Base-by-base conservation (phyloP, 495 filamentous ascomycete species). In the Cercophora newfieldiana region DNA sequence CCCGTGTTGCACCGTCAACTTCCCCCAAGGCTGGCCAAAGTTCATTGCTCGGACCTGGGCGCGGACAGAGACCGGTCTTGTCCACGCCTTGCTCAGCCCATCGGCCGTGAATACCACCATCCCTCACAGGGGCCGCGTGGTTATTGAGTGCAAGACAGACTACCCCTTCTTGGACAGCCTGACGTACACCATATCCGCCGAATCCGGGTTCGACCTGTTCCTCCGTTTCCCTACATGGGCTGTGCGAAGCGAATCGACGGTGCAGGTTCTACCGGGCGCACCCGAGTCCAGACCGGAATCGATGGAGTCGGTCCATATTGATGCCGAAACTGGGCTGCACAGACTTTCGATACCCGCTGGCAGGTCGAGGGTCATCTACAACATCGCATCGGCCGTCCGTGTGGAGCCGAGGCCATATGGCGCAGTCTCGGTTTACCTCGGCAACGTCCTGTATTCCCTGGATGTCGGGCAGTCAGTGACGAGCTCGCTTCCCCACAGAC, bases 1-100 rank as follows among this genome's bases (percentile, higher is more conserved):
- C 31, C 83, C 85, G 6, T 88, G 87, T 76, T 88, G 87, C 72
- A 87, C 86, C 1, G 86, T 89, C 63, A 88, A 88, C 68, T 81
- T 86, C 71, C 83, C 81, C 0, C 85, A 89, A 70, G 86, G 82
- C 0, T 83, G 80, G 65, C 86, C 87, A 0, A 88, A 89, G 64
- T 87, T 85, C 64, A 72, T 86, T 21, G 59, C 71, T 53, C 57
- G 66, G 65, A 67, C 67, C 57, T 75, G 68, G 68, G 69, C 37
- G 7, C 61, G 72, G 7, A 69, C 71, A 19, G 69, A 73, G 26
- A 69, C 69, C 26, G 74, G 77, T 8, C 64, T 84, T 3, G 80
- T 76, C 6, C 81, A 83, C 68, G 70, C 68, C 3, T 67, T 84
- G 31, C 77, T 84, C 18, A 72, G 74, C 30, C 80, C 80, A 0